phyloP scores from a whole-genome alignment of 2,329 filamentous ascomycete genomes.

The Alternaria longipes region DNA sequence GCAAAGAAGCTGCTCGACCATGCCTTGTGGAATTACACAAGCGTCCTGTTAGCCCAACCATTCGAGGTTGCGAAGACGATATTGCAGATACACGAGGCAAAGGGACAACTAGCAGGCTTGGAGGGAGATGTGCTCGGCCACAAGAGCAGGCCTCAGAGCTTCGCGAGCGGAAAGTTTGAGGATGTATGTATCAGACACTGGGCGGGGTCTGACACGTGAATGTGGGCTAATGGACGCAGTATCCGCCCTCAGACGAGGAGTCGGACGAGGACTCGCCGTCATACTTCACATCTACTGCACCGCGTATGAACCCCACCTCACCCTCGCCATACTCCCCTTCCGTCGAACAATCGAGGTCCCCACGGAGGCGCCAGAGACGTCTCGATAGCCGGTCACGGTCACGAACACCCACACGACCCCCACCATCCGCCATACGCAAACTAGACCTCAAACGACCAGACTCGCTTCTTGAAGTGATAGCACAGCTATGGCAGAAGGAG shows the following conservation, averaged over 20 bases:
- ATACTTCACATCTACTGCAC: constrained; percentile 81
- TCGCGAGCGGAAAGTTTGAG: constrained; percentile 46
- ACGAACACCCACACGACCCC: constrained; percentile 50
- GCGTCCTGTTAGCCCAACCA: constrained; percentile 87
- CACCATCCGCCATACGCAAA: constrained; percentile 63
- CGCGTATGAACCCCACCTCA: constrained; percentile 49
- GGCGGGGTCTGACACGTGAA: constrained; percentile 24
- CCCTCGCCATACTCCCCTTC: constrained; percentile 45
- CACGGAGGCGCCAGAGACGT: constrained; percentile 42
- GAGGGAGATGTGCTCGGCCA: constrained; percentile 25
- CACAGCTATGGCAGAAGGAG: constrained; percentile 88
- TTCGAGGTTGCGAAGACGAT: constrained; percentile 98
- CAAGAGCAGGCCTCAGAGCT: constrained; percentile 43
- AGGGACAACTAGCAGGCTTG: constrained; percentile 42
- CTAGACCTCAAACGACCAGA: constrained; percentile 77
- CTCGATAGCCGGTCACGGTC: constrained; percentile 54
- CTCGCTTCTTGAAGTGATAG: constrained; percentile 85
- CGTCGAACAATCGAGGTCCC: constrained; percentile 51
- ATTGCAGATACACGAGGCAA: constrained; percentile 75
- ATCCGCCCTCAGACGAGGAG: constrained; percentile 70
- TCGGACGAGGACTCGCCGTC: constrained; percentile 74
- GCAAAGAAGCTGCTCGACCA: constrained; percentile 82
- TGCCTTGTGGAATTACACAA: constrained; percentile 90
- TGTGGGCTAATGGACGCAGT: constrained; percentile 41
- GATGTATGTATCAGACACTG: constrained; percentile 34